Conservation (phyloP, 768 basidiomycete species). For the Lentinula lateritia region DNA sequence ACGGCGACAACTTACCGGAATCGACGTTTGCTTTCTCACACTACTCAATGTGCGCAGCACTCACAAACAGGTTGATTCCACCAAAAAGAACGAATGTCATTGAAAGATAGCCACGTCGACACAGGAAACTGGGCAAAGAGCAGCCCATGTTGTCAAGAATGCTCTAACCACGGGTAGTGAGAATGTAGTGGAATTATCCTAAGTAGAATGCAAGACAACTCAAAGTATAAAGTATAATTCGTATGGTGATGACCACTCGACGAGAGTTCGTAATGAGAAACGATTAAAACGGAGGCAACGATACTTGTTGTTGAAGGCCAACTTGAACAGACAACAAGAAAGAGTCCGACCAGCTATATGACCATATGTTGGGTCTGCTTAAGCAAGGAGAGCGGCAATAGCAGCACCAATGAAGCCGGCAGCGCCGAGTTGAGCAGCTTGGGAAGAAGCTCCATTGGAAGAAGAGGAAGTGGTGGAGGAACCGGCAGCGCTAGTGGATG, state of each 20-base stretch:
- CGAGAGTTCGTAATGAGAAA: constrained; percentile 8
- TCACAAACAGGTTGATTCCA: neutral
- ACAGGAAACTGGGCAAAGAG: neutral
- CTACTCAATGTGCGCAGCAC: too few relatives aligned
- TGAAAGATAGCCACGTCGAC: neutral
- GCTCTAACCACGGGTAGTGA: constrained; percentile 5
- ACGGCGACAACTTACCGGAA: too few relatives aligned
- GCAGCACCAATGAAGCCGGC: constrained; percentile 38
- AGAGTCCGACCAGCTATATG: neutral
- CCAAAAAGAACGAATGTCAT: constrained; percentile 1
- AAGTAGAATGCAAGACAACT: neutral
- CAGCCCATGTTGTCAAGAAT: neutral
- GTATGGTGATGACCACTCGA: neutral
- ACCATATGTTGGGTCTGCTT: constrained; percentile 13
- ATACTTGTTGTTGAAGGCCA: neutral
- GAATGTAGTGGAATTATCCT: neutral
- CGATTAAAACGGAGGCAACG: neutral
- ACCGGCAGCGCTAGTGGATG: constrained; percentile 2
- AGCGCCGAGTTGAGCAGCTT: constrained; percentile 31
- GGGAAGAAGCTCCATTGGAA: constrained; percentile 22
- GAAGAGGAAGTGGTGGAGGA: constrained; percentile 12
- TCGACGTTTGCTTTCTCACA: too few relatives aligned
- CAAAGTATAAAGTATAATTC: neutral
- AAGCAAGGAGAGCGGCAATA: constrained; percentile 36
- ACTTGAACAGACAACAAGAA: constrained; percentile 5